Evolutionary conservation across 345 rosid species (phyloP).

Genomic region (Populus tremula): DNA sequence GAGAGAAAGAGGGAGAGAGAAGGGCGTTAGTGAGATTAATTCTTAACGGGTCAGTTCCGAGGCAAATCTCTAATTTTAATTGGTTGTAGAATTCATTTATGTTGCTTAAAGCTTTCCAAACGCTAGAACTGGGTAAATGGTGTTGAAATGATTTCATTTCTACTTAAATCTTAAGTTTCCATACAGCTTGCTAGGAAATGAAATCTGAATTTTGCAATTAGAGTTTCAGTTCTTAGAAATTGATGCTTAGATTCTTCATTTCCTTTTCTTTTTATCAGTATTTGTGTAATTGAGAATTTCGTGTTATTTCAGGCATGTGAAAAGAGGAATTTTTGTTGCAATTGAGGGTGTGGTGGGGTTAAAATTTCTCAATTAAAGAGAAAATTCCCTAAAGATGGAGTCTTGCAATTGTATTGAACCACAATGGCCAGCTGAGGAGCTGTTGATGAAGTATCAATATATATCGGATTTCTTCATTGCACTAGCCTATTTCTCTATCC

Average conservation of each 20-base stretch:
- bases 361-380: not conserved
- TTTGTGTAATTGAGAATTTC: not conserved
- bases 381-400: conserved; percentile 46
- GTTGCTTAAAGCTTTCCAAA: no score
- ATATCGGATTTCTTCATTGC: conserved; percentile 98
- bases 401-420: conserved; percentile 91
- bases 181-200: not conserved
- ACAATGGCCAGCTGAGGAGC: conserved; percentile 88
- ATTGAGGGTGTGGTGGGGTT: no score
- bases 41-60: no score
- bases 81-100: no score
- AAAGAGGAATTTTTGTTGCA: not conserved
- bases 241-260: no score
- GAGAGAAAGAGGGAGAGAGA: no score
- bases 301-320: not conserved
- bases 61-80: no score
- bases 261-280: not conserved
- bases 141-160: no score
- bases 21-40: no score
- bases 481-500: conserved; percentile 94
- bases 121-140: no score
- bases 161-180: no score
- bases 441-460: conserved; percentile 94
- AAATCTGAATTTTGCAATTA: not conserved
- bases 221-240: not conserved